Percentiles rank a stretch among this genome's conserved stretches.
Conservation (phyloP, 2,329 filamentous ascomycete genomes). For the Aotearoamyces nothofagi region DNA sequence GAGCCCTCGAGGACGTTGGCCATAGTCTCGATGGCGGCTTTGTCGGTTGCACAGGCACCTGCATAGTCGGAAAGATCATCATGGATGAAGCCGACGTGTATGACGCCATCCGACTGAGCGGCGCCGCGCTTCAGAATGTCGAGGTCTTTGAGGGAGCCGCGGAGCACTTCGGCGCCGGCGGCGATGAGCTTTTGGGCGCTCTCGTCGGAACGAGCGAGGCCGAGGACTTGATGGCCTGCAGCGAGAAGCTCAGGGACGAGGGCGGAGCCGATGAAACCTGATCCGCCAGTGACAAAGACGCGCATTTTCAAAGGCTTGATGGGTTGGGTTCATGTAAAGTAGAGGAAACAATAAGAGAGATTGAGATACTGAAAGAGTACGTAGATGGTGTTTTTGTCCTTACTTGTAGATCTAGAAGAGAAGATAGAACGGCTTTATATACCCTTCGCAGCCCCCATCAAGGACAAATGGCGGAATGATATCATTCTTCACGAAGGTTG, state of each 20-base stretch:
- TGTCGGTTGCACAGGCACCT: constrained; percentile 18
- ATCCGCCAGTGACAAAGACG: constrained; percentile 11
- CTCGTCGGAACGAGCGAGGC: constrained; percentile 23
- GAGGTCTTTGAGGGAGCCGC: constrained; percentile 24
- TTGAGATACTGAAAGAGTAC: no score
- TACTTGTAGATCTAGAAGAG: no score
- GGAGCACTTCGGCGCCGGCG: constrained; percentile 24
- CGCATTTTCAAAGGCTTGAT: no score
- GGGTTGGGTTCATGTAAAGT: no score
- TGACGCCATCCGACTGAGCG: constrained; percentile 25
- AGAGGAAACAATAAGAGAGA: no score
- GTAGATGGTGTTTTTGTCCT: no score
- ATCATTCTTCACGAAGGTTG: no score
- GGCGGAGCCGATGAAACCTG: constrained; percentile 12
- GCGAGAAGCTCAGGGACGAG: constrained; percentile 19
- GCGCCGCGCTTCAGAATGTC: constrained; percentile 23
- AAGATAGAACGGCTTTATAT: no score
- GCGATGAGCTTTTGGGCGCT: constrained; percentile 21
- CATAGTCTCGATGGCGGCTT: constrained; percentile 23
- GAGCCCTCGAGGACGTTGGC: constrained; percentile 20
- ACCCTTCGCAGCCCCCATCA: no score
- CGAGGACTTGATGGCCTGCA: constrained; percentile 26
- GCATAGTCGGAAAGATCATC: constrained; percentile 16
- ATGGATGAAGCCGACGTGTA: constrained; percentile 25
- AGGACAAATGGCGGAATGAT: no score